phyloP scores from a whole-genome alignment of 208 protist species.

The Trypanosoma platydactyli region DNA sequence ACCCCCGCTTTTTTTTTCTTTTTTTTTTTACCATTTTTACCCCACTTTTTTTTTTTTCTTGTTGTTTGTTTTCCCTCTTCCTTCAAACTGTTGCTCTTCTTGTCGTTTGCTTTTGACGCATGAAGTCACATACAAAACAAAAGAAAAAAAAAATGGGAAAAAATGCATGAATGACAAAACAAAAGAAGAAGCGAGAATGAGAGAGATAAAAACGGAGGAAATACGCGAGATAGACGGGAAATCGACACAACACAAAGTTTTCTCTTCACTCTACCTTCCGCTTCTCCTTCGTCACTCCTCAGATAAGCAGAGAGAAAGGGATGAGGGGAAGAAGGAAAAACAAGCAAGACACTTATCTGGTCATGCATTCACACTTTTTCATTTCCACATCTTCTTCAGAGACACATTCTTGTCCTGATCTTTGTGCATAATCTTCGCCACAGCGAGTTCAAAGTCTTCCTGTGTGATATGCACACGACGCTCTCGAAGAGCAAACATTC shows the following conservation, averaged over 20 bases:
- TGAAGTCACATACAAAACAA: no score
- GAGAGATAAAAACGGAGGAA: no score
- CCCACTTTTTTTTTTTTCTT: constrained; percentile 15
- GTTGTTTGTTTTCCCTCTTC: constrained; percentile 17
- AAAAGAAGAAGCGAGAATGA: no score
- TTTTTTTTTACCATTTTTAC: constrained; percentile 18
- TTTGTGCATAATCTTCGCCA: constrained; percentile 99
- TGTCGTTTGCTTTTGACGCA: constrained; percentile 15
- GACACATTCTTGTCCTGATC: constrained; percentile 98
- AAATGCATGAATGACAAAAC: no score
- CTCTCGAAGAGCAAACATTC: constrained; percentile 99
- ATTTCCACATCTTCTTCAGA: constrained; percentile 98
- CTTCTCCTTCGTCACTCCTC: no score
- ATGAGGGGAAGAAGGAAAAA: no score
- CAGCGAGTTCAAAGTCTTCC: constrained; percentile 99
- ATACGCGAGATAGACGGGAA: no score
- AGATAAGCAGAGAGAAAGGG: no score
- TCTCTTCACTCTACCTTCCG: no score
- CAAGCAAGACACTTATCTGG: no score
- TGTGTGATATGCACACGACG: constrained; percentile 99
- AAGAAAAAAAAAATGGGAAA: no score
- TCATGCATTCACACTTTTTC: neutral
- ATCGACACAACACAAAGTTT: no score
- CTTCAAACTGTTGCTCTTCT: constrained; percentile 18
- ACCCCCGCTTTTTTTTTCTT: constrained; percentile 7